Evolutionary conservation across 78 protist species (phyloP).

Genomic region (Tieghemostelium lacteum): DNA sequence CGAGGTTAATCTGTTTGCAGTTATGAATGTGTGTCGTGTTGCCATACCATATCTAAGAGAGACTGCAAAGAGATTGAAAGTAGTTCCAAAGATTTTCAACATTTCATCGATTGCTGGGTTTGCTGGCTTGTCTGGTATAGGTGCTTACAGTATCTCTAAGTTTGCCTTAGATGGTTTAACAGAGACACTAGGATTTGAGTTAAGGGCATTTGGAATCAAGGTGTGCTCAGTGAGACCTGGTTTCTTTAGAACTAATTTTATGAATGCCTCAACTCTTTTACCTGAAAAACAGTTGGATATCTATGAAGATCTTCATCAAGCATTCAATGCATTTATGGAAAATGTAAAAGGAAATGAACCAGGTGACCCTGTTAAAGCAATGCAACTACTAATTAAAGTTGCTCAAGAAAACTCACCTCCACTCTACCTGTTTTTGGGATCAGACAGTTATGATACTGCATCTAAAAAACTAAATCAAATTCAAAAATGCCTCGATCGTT

Average conservation of each 20-base stretch:
- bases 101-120: conserved; percentile 12
- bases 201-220: neutral
- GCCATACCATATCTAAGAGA: conserved; percentile 16
- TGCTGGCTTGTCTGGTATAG: neutral
- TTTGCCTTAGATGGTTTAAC: conserved; percentile 14
- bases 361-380: conserved; percentile 8
- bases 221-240: conserved; percentile 21
- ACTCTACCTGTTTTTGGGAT: neutral
- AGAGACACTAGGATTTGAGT: neutral
- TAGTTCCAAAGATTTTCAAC: neutral
- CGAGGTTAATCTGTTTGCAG: neutral
- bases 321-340: neutral
- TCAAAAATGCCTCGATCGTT: neutral
- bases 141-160: conserved; percentile 1
- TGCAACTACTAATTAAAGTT: neutral
- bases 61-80: neutral
- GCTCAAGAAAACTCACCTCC: neutral
- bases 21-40: neutral
- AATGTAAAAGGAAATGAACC: neutral
- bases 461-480: conserved; percentile 86
- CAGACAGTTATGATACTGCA: conserved; percentile 48
- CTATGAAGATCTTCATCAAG: neutral
- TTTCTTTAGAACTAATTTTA: conserved; percentile 8
- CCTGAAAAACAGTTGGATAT: neutral
- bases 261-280: neutral